Evolutionary conservation across 225 moss, liverwort and hornwort species (phyloP), one percentile per base, ranked within the genome.

Genomic region (Marchantia paleacea): DNA sequence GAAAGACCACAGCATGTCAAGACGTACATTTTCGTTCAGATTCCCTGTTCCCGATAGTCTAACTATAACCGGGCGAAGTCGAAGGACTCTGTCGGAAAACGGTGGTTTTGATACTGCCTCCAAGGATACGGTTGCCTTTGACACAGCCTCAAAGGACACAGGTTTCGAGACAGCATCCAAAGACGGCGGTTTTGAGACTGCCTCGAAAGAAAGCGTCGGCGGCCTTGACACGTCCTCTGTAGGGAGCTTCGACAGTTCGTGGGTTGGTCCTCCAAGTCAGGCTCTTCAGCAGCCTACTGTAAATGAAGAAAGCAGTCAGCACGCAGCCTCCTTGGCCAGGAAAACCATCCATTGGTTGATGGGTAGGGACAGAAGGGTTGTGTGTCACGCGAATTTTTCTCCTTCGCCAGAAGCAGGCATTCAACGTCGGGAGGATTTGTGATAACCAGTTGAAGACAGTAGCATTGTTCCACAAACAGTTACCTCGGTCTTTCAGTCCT

Each of bases 261-360:
- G 85, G 85, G 64, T 88, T 10, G 83, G 78, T 69, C 58, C 81
- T 47, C 75, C 83, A 6, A 73, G 52, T 52, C 48, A 75, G 12
- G 58, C 75, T 19, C 20, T n/a, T 52, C 75, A 69, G 12, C 77
- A 66, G 20, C 78, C 78, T 12, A 63, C 14, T 8, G 78, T 60
- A 48, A 69, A 81, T 70, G 80, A 75, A 31, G 85, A 85, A 74
- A 80, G 28, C 12, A 85, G 76, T 52, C 78, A 79, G 72, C 78
- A 83, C 10, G 83, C 83, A 11, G 76, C 85, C 14, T 85, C 85
- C 26, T 77, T 88, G 79, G 88, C 88, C 11, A 78, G 85, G 62
- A 88, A 88, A 74, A 85, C 88, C 11, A 83, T 88, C 52, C 88
- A 88, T 72, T 88, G 88, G 88, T 72, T 88, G 22, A 88, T 88